A percentile compares a stretch with the other conserved stretches of the same genome.
Conservation (phyloP, 257 asterid genomes). For the Fraxinus anomala region DNA sequence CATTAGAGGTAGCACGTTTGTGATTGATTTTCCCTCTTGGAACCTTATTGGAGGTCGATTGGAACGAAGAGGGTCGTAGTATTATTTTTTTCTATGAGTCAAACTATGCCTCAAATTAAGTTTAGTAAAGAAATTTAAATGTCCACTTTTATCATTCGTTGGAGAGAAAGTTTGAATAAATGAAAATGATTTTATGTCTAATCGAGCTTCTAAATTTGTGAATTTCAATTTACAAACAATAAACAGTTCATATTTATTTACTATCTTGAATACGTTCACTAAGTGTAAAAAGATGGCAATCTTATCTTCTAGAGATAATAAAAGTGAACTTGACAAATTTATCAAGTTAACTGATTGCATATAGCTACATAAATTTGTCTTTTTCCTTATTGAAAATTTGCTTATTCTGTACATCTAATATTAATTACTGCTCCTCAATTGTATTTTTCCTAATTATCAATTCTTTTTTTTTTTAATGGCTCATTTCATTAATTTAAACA, state of each 20-base stretch:
- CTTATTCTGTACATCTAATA: conserved; percentile 29
- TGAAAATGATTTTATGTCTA: too few species aligned
- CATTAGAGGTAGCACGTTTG: too few species aligned
- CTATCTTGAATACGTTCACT: not conserved
- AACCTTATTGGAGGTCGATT: too few species aligned
- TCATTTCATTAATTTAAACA: not conserved
- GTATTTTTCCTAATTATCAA: conserved; percentile 24
- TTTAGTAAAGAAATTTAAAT: too few species aligned
- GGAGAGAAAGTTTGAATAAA: too few species aligned
- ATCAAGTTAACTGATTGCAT: conserved; percentile 16
- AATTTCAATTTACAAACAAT: too few species aligned
- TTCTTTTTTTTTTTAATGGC: conserved; percentile 5
- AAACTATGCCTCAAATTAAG: too few species aligned
- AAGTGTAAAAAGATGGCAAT: conserved; percentile 25
- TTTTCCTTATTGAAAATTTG: conserved; percentile 26
- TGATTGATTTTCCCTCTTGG: too few species aligned
- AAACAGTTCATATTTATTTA: not conserved
- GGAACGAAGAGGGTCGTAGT: too few species aligned
- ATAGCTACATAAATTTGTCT: conserved; percentile 21
- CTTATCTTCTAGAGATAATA: conserved; percentile 39
- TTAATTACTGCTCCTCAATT: conserved; percentile 19
- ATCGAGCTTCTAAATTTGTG: too few species aligned
- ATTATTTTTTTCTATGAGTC: too few species aligned
- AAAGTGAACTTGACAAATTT: conserved; percentile 13
- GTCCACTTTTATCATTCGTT: too few species aligned